Evolutionary conservation across 1,284 basidiomycete species (phyloP).

Genomic region (Fomitiporia mediterranea): DNA sequence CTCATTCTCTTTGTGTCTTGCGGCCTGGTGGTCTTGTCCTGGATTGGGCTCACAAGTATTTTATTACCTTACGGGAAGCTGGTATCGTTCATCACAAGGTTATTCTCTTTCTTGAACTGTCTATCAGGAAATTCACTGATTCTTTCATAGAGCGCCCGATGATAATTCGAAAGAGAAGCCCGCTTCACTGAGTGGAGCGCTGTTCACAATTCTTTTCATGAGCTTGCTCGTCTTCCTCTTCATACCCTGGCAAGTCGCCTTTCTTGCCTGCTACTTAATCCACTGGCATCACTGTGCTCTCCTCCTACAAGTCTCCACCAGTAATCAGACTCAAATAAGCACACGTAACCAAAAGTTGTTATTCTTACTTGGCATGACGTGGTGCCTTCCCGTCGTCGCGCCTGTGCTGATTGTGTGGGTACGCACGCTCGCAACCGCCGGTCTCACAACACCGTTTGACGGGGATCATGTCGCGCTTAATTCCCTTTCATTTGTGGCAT

Average conservation of each 20-base stretch:
- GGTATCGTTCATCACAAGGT: constrained; percentile 24
- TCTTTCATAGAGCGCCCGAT: constrained; percentile 24
- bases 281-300: constrained; percentile 63
- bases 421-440: constrained; percentile 74
- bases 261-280: constrained; percentile 75
- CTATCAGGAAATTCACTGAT: not conserved
- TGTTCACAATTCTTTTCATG: constrained; percentile 60
- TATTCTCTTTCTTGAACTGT: constrained; percentile 18
- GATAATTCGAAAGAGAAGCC: constrained; percentile 30
- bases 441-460: constrained; percentile 66
- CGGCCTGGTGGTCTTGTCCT: constrained; percentile 58
- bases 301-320: constrained; percentile 5
- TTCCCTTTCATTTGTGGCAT: constrained; percentile 59
- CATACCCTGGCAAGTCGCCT: constrained; percentile 89
- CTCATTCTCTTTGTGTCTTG: constrained; percentile 49
- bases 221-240: constrained; percentile 63
- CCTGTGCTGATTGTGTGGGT: constrained; percentile 89
- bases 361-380: constrained; percentile 74
- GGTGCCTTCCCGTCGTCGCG: constrained; percentile 76
- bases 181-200: constrained; percentile 39
- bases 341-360: constrained; percentile 50
- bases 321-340: constrained; percentile 26
- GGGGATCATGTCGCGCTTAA: constrained; percentile 74
- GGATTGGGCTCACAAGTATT: constrained; percentile 44
- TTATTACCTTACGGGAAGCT: constrained; percentile 41